Base-by-base conservation (phyloP, 768 basidiomycete genomes). In the Suillus paluster region DNA sequence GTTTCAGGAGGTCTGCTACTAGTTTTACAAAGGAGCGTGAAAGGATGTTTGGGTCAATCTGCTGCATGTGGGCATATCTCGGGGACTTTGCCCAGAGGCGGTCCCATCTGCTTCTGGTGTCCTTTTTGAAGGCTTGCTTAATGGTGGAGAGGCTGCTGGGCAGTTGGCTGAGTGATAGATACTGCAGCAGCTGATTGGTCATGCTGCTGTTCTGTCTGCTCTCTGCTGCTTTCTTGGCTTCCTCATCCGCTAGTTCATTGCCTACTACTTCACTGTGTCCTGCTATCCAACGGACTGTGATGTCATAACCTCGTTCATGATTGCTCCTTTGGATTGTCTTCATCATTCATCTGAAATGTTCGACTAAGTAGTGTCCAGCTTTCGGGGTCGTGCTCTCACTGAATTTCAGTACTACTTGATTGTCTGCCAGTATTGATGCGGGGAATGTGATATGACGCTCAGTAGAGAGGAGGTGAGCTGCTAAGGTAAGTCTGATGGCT, bases 161-260 rank as follows among this genome's bases (percentile, higher is more conserved):
- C 21, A 58, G 57, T 1, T 30, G 36, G 3, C 19, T 12, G 2
- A 30, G 30, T 6, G 30, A 6, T 30, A 30, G 30, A 30, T 6
- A 30, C 4, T 30, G 30, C 30, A n/a, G 30, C 30, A 3, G 30
- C 6, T 30, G 30, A 30, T 3, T 6, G 7, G 0, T n/a, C 30
- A 3, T n/a, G n/a, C n/a, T n/a, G n/a, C n/a, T n/a, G n/a, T n/a
- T n/a, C n/a, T n/a, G n/a, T n/a, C n/a, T n/a, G 49, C 23, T 15
- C 12, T 41, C 42, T 10, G 66, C 66, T 4, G 69, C 71, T 10
- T 34, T 34, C 50, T 70, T 71, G 11, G 71, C 71, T 50, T 68
- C 60, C 23, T 56, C 41, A 50, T 70, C 71, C 19, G 67, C 71
- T 36, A 14, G 2, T 17, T 69, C 66, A 41, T 70, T 69, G 2